Evolutionary conservation across 75 land plant genomes (phyloP).

Genomic region (Pinus albicaulis): DNA sequence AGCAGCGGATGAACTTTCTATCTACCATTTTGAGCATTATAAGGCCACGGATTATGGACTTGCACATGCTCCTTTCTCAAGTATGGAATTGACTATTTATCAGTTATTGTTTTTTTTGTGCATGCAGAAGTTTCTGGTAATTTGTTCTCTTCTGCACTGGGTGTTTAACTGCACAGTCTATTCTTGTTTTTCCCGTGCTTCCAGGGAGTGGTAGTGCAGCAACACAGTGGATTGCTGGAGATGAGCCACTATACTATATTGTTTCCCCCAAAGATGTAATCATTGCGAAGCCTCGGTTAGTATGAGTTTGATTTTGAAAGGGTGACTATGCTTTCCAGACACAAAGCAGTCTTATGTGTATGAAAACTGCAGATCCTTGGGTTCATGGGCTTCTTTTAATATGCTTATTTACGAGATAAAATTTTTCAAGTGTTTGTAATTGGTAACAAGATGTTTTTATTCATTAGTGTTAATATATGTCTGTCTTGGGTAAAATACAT

Average conservation of each 20-base stretch:
- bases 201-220: conserved; percentile 90
- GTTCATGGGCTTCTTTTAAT: background rate
- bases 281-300: conserved; percentile 92
- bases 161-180: background rate
- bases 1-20: conserved; percentile 91
- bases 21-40: conserved; percentile 95
- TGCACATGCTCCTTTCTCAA: conserved; percentile 89
- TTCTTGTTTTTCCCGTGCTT: conserved; percentile 8
- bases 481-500: background rate
- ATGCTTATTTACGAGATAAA: background rate
- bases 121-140: background rate
- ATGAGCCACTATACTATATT: conserved; percentile 91
- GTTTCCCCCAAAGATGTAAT: conserved; percentile 98
- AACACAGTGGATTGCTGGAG: conserved; percentile 96
- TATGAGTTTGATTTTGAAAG: conserved; percentile 11
- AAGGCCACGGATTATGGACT: conserved; percentile 96
- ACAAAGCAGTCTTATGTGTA: background rate
- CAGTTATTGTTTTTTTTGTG: background rate
- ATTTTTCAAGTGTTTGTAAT: background rate
- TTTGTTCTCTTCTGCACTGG: background rate
- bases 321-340: background rate
- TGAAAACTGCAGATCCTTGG: background rate
- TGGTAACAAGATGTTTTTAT: background rate
- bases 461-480: background rate
- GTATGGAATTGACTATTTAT: conserved; percentile 12